Percentiles rank a stretch among this genome's conserved stretches.
Conservation (phyloP, 441 rosid species). For the Cnidoscolus chayamansa region DNA sequence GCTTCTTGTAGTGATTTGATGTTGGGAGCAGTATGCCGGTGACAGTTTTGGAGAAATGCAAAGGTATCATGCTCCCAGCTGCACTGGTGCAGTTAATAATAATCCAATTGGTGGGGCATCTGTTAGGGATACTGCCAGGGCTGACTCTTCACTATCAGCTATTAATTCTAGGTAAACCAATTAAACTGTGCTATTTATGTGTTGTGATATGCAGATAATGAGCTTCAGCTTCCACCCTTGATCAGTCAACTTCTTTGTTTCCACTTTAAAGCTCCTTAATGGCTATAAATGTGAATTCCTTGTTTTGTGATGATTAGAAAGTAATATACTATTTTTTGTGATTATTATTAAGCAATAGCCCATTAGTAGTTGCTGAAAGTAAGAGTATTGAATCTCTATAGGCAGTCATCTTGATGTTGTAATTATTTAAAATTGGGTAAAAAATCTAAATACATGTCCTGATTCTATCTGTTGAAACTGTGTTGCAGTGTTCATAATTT, state of each 20-base stretch:
- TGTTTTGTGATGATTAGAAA: background rate
- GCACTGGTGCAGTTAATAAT: slow-evolving; percentile 94
- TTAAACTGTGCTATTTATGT: background rate
- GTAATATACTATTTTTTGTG: background rate
- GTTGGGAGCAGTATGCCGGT: slow-evolving; percentile 87
- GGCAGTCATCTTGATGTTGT: background rate
- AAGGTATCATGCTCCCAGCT: slow-evolving; percentile 87
- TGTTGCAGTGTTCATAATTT: background rate
- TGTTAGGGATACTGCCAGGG: slow-evolving; percentile 67
- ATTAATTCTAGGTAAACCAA: slow-evolving; percentile 68
- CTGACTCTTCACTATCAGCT: slow-evolving; percentile 66
- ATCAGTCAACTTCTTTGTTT: background rate
- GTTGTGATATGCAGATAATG: background rate
- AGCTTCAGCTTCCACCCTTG: background rate
- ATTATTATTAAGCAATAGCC: background rate
- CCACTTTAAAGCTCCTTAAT: background rate
- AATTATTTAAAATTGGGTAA: background rate
- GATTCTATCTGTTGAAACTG: background rate
- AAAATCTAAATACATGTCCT: background rate
- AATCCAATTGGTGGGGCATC: slow-evolving; percentile 72
- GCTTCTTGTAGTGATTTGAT: slow-evolving; percentile 44
- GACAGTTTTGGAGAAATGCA: slow-evolving; percentile 90
- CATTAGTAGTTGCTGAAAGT: background rate
- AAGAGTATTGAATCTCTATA: background rate
- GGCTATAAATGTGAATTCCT: background rate